A percentile compares a stretch with the other conserved stretches of the same genome.
Conservation (phyloP, 257 asterid species). For the Solanum tarapatanum region DNA sequence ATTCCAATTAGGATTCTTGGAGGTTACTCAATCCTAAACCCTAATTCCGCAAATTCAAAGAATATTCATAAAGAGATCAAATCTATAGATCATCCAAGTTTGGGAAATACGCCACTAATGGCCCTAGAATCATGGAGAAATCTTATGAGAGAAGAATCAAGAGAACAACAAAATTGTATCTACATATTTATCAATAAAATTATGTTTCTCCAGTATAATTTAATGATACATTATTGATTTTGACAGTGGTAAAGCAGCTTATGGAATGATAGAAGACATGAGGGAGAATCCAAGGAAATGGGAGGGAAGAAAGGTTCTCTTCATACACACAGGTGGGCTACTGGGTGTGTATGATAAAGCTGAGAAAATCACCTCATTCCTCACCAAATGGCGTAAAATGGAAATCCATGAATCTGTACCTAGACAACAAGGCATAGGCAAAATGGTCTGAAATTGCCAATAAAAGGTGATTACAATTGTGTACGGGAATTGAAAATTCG, state of each 20-base stretch:
- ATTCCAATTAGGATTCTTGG: too few species aligned
- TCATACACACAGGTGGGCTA: conserved; percentile 86
- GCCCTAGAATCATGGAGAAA: too few species aligned
- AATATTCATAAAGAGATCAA: too few species aligned
- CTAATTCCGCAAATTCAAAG: too few species aligned
- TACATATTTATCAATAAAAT: too few species aligned
- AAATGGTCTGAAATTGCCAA: conserved; percentile 48
- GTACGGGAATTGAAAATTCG: neutral
- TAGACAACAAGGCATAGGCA: conserved; percentile 67
- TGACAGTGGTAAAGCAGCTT: conserved; percentile 79
- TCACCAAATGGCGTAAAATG: conserved; percentile 72
- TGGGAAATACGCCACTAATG: too few species aligned
- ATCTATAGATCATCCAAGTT: too few species aligned
- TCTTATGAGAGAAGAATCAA: too few species aligned
- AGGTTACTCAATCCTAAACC: too few species aligned
- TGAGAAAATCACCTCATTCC: conserved; percentile 48
- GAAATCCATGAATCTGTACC: conserved; percentile 49
- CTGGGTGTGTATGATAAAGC: conserved; percentile 70
- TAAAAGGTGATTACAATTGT: neutral
- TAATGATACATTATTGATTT: neutral
- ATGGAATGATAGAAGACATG: conserved; percentile 73
- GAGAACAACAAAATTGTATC: too few species aligned
- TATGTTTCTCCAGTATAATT: too few species aligned
- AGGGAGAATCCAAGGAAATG: conserved; percentile 57
- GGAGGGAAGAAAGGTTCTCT: conserved; percentile 82